Evolutionary conservation across 208 protist genomes (phyloP).

Genomic region (Leishmania lainsoni): DNA sequence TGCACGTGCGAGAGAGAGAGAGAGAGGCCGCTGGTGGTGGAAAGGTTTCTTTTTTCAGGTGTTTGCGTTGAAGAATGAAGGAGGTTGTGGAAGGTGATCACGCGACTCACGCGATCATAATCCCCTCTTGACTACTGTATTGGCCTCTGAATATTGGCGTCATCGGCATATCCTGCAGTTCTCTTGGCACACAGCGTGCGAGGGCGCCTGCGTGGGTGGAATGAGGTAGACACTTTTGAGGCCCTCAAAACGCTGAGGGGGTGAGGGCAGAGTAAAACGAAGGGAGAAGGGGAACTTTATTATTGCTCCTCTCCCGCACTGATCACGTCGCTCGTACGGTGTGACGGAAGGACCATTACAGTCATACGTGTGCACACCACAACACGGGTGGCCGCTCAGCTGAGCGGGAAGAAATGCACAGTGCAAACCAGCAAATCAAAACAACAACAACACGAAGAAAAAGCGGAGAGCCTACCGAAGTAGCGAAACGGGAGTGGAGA

Average conservation of each 20-base stretch:
- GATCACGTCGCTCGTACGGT: not conserved
- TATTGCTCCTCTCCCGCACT: not conserved
- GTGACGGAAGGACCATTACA: not conserved
- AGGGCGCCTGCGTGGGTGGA: not conserved
- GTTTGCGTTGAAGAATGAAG: not conserved
- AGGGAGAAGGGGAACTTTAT: not conserved
- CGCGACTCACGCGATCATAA: not conserved
- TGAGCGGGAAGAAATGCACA: not conserved
- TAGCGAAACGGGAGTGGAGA: not conserved
- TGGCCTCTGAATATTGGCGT: not conserved
- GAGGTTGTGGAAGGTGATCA: not conserved
- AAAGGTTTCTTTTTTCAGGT: not conserved
- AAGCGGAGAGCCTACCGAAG: not conserved
- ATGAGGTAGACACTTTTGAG: not conserved
- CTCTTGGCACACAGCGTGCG: not conserved
- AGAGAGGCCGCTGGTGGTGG: not conserved
- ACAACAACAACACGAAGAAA: not conserved
- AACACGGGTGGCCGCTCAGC: not conserved
- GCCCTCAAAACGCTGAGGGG: not conserved
- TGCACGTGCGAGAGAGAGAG: not conserved
- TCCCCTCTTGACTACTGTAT: not conserved
- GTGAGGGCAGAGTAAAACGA: not conserved
- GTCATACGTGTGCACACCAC: not conserved
- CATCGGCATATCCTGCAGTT: not conserved
- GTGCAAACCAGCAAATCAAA: no score